phyloP scores from a whole-genome alignment of 116 monocot species.

The Posidonia oceanica region DNA sequence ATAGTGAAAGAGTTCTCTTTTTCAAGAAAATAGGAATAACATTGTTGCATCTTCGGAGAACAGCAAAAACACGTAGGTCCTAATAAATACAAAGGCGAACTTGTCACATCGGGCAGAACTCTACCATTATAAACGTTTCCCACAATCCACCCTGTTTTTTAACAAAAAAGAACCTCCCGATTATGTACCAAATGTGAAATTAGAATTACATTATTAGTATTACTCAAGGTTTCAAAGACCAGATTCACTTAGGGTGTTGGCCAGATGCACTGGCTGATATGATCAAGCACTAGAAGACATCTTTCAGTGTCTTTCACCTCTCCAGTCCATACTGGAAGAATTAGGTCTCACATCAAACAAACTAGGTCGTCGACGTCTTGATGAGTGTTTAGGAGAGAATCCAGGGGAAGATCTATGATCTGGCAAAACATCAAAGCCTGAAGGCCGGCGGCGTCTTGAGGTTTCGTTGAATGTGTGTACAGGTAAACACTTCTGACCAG shows the following conservation, averaged over 20 bases:
- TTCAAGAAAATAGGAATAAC: background rate
- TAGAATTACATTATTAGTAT: no score
- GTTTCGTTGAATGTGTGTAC: background rate
- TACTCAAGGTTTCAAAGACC: no score
- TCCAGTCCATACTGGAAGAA: background rate
- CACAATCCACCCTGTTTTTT: background rate
- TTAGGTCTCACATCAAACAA: conserved; percentile 12
- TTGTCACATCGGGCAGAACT: background rate
- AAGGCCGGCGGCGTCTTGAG: background rate
- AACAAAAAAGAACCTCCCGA: background rate
- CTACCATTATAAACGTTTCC: background rate
- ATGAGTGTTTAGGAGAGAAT: background rate
- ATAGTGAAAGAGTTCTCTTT: background rate
- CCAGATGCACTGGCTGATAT: no score
- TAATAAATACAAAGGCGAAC: background rate
- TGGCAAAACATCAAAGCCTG: conserved; percentile 13
- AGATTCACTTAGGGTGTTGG: no score
- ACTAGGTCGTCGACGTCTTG: conserved; percentile 11
- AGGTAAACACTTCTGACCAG: conserved; percentile 1
- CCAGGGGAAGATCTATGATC: background rate
- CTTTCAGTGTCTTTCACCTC: background rate
- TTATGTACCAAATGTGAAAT: background rate
- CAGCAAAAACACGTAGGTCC: background rate
- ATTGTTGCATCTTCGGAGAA: background rate
- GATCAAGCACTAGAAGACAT: background rate